Base-by-base conservation (phyloP, 495 filamentous ascomycete species). In the Halenospora varia region DNA sequence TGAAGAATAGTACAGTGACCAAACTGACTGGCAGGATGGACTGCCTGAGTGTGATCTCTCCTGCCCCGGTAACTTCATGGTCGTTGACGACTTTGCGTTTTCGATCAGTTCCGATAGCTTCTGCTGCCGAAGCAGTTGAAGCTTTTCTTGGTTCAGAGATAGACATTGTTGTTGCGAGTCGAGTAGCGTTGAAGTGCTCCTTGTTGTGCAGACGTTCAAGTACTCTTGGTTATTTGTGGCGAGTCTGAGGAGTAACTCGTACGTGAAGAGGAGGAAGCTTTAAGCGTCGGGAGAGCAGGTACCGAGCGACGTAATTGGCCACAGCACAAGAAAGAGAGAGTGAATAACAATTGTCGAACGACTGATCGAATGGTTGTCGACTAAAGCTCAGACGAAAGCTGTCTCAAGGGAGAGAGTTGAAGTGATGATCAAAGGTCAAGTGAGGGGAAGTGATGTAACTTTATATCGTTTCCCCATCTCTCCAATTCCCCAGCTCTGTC, bases 1-100 rank as follows among this genome's bases (percentile, higher is more conserved):
- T 63, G 65, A 75, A 75, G 67, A 75, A 75, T 10, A 59, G 50
- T 2, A 54, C 39, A 23, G 56, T 59, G 40, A 59, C 77, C 4
- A 82, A 67, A 11, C 66, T 60, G 47, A 81, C 69, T 10, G 78
- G 77, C 62, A 75, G 68, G 40, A 83, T 53, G 55, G 79, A 82
- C 65, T 83, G 77, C 17, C 75, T 64, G n/a, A 81, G 58, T 22
- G 80, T 82, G 17, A 82, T 64, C 18, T 75, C 71, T n/a, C 70
- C 74, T 1, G 77, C 77, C 1, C 69, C 68, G 0, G 79, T 82
- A n/a, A 75, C 73, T 48, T 68, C 71, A 49, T 73, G 71, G 58
- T 82, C 68, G 41, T 59, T 46, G 20, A 62, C 53, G 10, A 29
- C 25, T 18, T 40, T 44, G 29, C 39, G 26, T 10, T 42, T 53